Evolutionary conservation across 345 rosid genomes (phyloP).

Genomic region (Gynandropsis gynandra): DNA sequence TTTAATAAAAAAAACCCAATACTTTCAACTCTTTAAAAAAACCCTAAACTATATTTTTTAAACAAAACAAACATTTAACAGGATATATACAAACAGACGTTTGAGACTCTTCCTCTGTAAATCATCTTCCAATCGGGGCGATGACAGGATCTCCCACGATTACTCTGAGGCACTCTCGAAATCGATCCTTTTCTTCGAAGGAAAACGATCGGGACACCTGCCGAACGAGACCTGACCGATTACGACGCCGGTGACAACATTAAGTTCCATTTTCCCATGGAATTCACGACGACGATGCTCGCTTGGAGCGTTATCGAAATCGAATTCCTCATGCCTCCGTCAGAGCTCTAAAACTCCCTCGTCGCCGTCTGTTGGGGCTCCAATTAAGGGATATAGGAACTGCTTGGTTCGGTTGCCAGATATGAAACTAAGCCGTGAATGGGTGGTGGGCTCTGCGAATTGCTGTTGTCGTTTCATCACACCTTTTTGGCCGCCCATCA

Average conservation of each 20-base stretch:
- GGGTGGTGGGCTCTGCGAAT: conserved; percentile 16
- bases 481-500: conserved; percentile 35
- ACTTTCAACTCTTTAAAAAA: too few species aligned
- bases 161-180: conserved; percentile 80
- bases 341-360: conserved; percentile 49
- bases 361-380: conserved; percentile 84
- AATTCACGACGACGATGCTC: conserved; percentile 82
- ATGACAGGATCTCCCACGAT: conserved; percentile 42
- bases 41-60: too few species aligned
- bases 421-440: conserved; percentile 27
- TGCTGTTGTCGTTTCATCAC: conserved; percentile 23
- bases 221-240: conserved; percentile 79
- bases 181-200: conserved; percentile 90
- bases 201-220: conserved; percentile 80
- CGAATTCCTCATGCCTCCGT: conserved; percentile 66
- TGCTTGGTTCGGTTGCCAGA: conserved; percentile 21
- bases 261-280: conserved; percentile 91
- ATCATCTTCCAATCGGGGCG: too few species aligned
- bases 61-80: too few species aligned
- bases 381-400: conserved; percentile 35
- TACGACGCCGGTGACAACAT: conserved; percentile 97
- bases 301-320: conserved; percentile 89
- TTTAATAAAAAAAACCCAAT: too few species aligned
- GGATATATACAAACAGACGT: too few species aligned
- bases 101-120: too few species aligned